Conservation (phyloP, 257 asterid species). For the Solanum pennellii region DNA sequence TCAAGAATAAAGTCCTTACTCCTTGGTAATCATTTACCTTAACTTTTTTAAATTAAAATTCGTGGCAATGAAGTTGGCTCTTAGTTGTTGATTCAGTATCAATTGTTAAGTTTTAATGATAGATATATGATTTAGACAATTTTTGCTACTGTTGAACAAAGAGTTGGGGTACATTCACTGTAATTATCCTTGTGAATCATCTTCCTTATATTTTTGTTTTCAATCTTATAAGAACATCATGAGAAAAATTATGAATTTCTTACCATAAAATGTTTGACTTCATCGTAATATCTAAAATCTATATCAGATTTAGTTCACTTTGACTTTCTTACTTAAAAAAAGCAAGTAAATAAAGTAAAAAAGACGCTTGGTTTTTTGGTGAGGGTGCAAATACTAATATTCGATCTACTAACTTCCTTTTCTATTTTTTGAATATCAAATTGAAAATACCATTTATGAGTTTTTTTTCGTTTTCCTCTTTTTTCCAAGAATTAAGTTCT, state of each 20-base stretch:
- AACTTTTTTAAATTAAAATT: background rate
- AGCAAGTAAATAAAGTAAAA: too few relatives aligned
- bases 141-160: background rate
- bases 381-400: background rate
- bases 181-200: background rate
- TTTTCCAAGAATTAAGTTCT: background rate
- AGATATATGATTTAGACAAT: background rate
- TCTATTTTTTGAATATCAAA: background rate
- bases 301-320: background rate
- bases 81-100: background rate
- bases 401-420: background rate
- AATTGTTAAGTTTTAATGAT: background rate
- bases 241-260: too few relatives aligned
- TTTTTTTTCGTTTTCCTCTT: background rate
- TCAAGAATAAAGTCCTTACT: background rate
- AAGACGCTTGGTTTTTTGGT: background rate
- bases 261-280: too few relatives aligned
- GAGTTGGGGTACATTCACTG: background rate
- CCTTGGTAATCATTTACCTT: background rate
- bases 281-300: background rate
- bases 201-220: too few relatives aligned
- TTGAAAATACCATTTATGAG: background rate
- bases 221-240: too few relatives aligned
- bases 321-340: background rate
- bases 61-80: background rate